Conservation (phyloP, 1,139 yeast species). For the Scheffersomyces illinoinensis region DNA sequence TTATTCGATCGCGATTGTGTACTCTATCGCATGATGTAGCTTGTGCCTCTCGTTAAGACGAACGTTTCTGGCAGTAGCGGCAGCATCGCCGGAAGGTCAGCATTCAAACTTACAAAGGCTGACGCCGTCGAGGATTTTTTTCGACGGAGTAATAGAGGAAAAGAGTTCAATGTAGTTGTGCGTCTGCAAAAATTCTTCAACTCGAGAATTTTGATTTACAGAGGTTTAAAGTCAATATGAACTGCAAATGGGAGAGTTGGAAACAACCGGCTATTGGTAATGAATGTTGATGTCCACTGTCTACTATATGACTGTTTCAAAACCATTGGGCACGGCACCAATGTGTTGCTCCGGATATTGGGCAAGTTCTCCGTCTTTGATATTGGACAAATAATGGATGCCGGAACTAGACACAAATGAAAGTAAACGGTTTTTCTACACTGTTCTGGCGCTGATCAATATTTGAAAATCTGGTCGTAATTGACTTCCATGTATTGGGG, state of each 20-base stretch:
- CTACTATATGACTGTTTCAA: neutral
- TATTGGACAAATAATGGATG: neutral
- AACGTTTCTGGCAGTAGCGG: neutral
- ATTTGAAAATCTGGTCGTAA: neutral
- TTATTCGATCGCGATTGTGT: neutral
- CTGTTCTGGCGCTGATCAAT: neutral
- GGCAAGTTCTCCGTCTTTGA: neutral
- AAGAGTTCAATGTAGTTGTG: neutral
- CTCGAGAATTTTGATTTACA: neutral
- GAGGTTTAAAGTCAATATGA: neutral
- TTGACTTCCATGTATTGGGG: neutral
- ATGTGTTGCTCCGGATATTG: neutral
- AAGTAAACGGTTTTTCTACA: neutral
- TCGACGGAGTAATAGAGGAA: neutral
- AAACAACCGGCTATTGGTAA: neutral
- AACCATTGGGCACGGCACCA: neutral
- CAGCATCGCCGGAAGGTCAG: neutral
- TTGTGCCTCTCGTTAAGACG: neutral
- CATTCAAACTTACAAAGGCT: neutral
- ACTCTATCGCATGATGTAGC: neutral
- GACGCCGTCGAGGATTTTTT: neutral
- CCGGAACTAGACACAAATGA: neutral
- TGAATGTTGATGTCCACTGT: neutral
- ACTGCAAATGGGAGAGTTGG: neutral
- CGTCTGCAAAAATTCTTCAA: neutral